These are phyloP conservation scores for Fusarium nurragi DNA, from an alignment of 2,329 filamentous ascomycete genomes.

Conservation along the genomic window DNA sequence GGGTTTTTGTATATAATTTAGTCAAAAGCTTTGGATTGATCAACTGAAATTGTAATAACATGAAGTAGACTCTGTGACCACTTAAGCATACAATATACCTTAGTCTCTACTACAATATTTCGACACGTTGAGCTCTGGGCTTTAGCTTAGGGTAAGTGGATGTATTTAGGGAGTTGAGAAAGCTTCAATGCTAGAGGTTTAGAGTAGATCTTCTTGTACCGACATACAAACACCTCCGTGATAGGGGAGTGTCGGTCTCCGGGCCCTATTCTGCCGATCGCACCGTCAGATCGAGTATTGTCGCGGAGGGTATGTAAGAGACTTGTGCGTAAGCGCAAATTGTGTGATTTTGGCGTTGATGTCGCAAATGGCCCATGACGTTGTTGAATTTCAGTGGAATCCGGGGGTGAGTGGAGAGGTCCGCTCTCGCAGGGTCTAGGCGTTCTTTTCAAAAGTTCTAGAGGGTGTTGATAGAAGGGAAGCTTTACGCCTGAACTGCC, in stretches of 20 bases:
- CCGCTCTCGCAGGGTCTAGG: constrained; percentile 20
- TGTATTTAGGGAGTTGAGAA: not conserved
- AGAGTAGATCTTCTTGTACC: not conserved
- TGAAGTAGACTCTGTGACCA: not conserved
- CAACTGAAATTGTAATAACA: not conserved
- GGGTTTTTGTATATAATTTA: constrained; percentile 7
- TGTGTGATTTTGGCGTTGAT: constrained; percentile 45
- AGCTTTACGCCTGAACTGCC: constrained; percentile 11
- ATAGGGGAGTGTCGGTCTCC: constrained; percentile 25
- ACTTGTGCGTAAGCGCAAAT: constrained; percentile 20
- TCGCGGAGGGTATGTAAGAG: not conserved
- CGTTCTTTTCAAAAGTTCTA: not conserved
- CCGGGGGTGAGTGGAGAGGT: constrained; percentile 36
- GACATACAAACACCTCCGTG: not conserved
- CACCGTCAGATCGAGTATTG: constrained; percentile 11
- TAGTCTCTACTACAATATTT: too few relatives aligned
- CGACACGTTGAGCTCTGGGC: too few relatives aligned
- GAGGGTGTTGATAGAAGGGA: constrained; percentile 28
- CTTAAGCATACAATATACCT: not conserved
- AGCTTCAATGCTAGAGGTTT: not conserved
- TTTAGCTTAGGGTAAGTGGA: too few relatives aligned
- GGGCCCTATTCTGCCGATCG: constrained; percentile 34
- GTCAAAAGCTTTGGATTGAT: constrained; percentile 1
- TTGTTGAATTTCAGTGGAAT: constrained; percentile 2
- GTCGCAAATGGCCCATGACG: constrained; percentile 38